Percentiles rank a stretch among this genome's conserved stretches.
These are phyloP conservation scores for Syzygium aqueum DNA, from an alignment of 345 rosid genomes.

Conservation along the genomic window DNA sequence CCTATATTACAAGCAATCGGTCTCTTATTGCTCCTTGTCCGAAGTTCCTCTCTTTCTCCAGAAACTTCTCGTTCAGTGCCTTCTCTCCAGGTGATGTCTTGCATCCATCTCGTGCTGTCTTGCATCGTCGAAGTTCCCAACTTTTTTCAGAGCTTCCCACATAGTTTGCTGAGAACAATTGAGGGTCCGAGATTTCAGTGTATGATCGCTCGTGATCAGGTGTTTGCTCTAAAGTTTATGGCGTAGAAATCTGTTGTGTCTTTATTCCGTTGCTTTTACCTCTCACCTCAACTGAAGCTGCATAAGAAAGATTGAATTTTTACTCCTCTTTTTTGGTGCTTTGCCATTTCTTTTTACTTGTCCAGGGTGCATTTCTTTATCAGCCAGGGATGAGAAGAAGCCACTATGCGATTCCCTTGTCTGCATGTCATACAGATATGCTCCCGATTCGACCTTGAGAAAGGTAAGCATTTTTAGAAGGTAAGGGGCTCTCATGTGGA, in stretches of 20 bases:
- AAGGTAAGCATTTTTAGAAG: conserved; percentile 2
- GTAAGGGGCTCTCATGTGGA: background rate
- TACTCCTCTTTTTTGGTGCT: background rate
- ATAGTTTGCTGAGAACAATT: background rate
- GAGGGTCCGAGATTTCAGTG: background rate
- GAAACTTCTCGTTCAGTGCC: background rate
- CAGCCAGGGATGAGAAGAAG: background rate
- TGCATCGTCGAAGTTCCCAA: background rate
- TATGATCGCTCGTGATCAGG: background rate
- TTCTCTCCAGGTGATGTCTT: conserved; percentile 10
- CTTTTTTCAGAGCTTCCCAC: background rate
- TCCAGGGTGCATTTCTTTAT: background rate
- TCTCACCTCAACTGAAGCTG: background rate
- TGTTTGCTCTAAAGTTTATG: background rate
- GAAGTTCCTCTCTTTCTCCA: conserved; percentile 7
- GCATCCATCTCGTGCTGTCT: background rate
- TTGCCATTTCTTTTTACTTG: background rate
- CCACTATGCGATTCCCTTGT: conserved; percentile 1
- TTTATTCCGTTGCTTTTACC: background rate
- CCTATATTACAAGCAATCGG: background rate
- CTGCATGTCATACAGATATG: conserved; percentile 22
- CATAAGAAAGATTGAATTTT: background rate
- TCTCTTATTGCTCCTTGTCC: background rate
- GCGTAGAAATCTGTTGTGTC: background rate
- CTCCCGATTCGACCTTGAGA: conserved; percentile 14